phyloP scores from a whole-genome alignment of 2,329 filamentous ascomycete genomes.

The Sordariomycetes sp. region DNA sequence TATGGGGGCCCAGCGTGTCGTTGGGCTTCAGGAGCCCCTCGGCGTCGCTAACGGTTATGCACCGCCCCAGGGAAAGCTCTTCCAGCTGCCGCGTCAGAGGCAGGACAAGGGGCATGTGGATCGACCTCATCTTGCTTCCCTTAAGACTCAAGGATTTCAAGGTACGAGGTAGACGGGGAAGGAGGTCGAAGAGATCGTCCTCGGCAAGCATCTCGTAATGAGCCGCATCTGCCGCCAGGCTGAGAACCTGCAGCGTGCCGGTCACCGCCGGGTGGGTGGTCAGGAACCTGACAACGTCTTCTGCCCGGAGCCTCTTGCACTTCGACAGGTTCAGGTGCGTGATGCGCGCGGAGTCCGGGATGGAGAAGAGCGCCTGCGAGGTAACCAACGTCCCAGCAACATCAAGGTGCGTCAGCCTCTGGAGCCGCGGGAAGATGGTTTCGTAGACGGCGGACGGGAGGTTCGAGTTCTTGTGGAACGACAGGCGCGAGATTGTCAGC shows the following conservation, averaged over 20 bases:
- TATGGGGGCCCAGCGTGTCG: conserved; percentile 32
- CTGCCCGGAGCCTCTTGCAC: conserved; percentile 58
- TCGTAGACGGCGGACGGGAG: conserved; percentile 59
- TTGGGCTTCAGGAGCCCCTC: conserved; percentile 51
- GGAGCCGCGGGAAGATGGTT: conserved; percentile 58
- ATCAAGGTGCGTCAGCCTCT: conserved; percentile 64
- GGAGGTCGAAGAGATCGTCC: conserved; percentile 52
- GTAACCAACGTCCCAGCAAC: conserved; percentile 70
- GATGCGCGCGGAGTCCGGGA: conserved; percentile 60
- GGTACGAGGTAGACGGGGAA: conserved; percentile 54
- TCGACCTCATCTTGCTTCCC: conserved; percentile 57
- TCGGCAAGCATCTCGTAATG: conserved; percentile 61
- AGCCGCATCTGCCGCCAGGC: conserved; percentile 60
- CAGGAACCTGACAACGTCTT: conserved; percentile 60
- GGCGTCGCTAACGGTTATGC: conserved; percentile 55
- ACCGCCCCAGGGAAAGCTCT: conserved; percentile 63
- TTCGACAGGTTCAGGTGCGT: conserved; percentile 72
- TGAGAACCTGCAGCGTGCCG: conserved; percentile 57
- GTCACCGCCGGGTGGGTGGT: conserved; percentile 58
- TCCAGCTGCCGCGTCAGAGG: conserved; percentile 60
- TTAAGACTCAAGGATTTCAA: conserved; percentile 67
- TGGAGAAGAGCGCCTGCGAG: conserved; percentile 56
- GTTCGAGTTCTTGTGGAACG: conserved; percentile 68
- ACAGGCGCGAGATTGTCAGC: conserved; percentile 55
- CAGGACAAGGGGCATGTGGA: conserved; percentile 53